Conservation (phyloP, 805 yeast genomes). For the Cyberlindnera subsufficiens region DNA sequence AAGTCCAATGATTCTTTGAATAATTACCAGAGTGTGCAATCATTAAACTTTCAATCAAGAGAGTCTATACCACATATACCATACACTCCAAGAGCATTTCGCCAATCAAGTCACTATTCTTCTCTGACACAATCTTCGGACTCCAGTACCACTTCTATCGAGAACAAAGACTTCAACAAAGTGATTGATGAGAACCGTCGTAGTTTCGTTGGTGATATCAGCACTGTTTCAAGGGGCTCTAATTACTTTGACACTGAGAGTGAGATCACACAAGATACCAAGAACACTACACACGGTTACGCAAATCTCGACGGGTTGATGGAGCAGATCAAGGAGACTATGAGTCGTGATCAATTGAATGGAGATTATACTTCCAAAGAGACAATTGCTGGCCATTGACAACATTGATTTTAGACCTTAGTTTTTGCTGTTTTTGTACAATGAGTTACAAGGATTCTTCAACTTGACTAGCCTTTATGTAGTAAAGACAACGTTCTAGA, state of each 20-base stretch:
- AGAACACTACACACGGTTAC: slow-evolving; percentile 5
- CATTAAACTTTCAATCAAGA: background rate
- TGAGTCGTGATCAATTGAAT: slow-evolving; percentile 7
- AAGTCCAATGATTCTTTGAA: slow-evolving; percentile 4
- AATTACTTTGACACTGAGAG: slow-evolving; percentile 11
- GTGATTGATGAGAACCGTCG: slow-evolving; percentile 15
- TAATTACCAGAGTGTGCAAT: slow-evolving; percentile 8
- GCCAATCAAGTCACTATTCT: slow-evolving; percentile 4
- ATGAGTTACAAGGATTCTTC: background rate
- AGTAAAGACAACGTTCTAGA: background rate
- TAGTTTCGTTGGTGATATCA: slow-evolving; percentile 14
- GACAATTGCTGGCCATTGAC: background rate
- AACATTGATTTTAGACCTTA: too few species aligned
- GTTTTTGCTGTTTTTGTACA: background rate
- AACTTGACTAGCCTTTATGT: background rate
- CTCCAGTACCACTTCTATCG: too few species aligned
- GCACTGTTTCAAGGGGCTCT: slow-evolving; percentile 5
- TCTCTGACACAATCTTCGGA: background rate
- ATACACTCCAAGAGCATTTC: slow-evolving; percentile 16
- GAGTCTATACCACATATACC: slow-evolving; percentile 20
- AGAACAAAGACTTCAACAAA: background rate
- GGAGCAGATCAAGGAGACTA: slow-evolving; percentile 20
- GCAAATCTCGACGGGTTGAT: slow-evolving; percentile 15
- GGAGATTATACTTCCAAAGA: background rate
- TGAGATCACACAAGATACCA: slow-evolving; percentile 13